Evolutionary conservation across 2,329 filamentous ascomycete species (phyloP), one percentile per base, ranked within the genome.

Genomic region (Cladosporium cucumerinum): DNA sequence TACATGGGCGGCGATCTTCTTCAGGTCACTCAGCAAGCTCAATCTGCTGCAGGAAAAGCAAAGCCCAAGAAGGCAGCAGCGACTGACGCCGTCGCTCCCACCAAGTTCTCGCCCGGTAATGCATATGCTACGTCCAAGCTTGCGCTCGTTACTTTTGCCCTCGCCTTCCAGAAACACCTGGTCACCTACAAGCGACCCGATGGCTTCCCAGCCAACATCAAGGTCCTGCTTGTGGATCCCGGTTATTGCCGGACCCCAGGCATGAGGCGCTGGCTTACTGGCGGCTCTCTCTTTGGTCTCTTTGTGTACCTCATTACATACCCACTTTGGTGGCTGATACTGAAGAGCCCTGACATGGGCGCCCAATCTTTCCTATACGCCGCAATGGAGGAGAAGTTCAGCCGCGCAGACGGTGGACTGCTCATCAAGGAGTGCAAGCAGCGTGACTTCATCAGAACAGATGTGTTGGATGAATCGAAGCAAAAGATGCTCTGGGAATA

Each of bases 141-240:
- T 30, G 92, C 95, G 0, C 82, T 97, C 54, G 96, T 94, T 83
- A 87, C 90, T 18, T 98, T 99, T 75, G 93, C 91, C 0, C 86
- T 89, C 57, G 90, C 94, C 10, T 97, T 94, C 76, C 94, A 98
- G 79, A 95, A 96, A 76, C 94, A 97, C 75, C 83, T 99, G 55
- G 88, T 93, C 69, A 81, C 89, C 2, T 96, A 96, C 78, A 86
- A 91, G 72, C 85, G 95, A 26, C 92, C 93, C 0, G 95, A 99
- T 75, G 86, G 89, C 67, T 82, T 91, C 57, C 92, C 92, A 0
- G 89, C 89, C 81, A 97, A 92, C 70, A 85, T 93, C 3, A 87
- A 91, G 36, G 92, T 97, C 54, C 82, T 97, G 58, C 85, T 97
- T 65, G 91, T 93, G 2, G 94, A 99, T 72, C 95, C 95, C 0